These are phyloP conservation scores for Amaranthus tricolor DNA, from an alignment of 179 eudicot genomes.

Conservation along the genomic window DNA sequence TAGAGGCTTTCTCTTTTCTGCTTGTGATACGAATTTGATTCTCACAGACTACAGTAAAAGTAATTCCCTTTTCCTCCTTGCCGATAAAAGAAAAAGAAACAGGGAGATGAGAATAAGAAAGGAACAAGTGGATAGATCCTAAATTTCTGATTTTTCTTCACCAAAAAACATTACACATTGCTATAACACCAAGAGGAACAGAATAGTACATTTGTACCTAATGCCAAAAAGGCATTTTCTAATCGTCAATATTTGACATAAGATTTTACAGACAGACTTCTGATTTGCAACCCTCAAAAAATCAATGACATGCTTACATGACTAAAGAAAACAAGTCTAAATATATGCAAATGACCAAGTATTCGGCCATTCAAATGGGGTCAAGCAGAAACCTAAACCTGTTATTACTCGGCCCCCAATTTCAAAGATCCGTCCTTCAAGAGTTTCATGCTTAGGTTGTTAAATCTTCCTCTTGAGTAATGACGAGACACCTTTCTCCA, in stretches of 20 bases:
- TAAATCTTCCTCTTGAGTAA: constrained; percentile 89
- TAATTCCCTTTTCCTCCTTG: no score
- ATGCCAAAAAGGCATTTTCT: constrained; percentile 22
- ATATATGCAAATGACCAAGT: constrained; percentile 37
- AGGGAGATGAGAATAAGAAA: background rate
- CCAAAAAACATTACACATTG: constrained; percentile 19
- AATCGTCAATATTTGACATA: constrained; percentile 23
- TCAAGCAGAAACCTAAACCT: constrained; percentile 29
- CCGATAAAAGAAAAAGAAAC: background rate
- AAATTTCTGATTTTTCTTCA: constrained; percentile 8
- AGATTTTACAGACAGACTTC: constrained; percentile 30
- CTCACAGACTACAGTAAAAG: no score
- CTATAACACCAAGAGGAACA: background rate
- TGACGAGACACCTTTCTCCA: constrained; percentile 95
- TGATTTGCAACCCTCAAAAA: constrained; percentile 19
- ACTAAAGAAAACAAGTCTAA: constrained; percentile 28
- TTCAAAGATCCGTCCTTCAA: constrained; percentile 88
- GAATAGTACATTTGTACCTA: constrained; percentile 24
- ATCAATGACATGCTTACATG: constrained; percentile 6
- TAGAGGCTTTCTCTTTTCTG: no score
- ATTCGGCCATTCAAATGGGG: constrained; percentile 28
- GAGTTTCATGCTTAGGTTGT: constrained; percentile 74
- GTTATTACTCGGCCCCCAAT: constrained; percentile 51
- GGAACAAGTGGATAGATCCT: constrained; percentile 11
- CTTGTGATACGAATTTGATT: no score